phyloP scores from a whole-genome alignment of 768 basidiomycete genomes.

The Serpula lacrymans region DNA sequence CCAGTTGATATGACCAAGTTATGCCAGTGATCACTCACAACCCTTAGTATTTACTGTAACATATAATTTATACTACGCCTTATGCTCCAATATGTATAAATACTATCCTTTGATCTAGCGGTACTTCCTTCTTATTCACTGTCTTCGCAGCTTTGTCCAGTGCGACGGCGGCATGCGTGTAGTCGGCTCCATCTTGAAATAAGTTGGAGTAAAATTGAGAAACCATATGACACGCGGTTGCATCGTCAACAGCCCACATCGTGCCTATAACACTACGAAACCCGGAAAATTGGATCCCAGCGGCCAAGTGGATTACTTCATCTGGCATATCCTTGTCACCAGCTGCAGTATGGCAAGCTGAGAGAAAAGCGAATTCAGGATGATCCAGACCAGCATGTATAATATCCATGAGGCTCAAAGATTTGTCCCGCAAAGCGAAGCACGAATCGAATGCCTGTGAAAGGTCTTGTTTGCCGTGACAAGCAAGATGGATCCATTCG shows the following conservation, averaged over 20 bases:
- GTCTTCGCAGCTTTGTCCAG: constrained; percentile 15
- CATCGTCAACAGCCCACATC: constrained; percentile 30
- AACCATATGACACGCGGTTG: constrained; percentile 17
- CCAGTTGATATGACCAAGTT: too few relatives aligned
- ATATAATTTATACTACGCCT: too few relatives aligned
- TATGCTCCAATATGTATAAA: too few relatives aligned
- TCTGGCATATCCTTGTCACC: constrained; percentile 20
- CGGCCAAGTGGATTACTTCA: constrained; percentile 28
- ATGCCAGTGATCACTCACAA: too few relatives aligned
- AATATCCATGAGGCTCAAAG: constrained; percentile 19
- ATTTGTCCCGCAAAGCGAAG: constrained; percentile 16
- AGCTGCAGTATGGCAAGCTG: constrained; percentile 26
- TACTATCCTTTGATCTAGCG: constrained; percentile 22
- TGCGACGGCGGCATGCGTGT: constrained; percentile 14
- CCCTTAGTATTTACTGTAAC: too few relatives aligned
- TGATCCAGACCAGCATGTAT: constrained; percentile 8
- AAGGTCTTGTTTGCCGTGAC: constrained; percentile 18
- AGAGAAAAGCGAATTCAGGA: constrained; percentile 27
- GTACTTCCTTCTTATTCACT: constrained; percentile 9
- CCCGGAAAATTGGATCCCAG: constrained; percentile 27
- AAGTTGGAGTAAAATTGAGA: constrained; percentile 20
- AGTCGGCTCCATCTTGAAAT: constrained; percentile 10
- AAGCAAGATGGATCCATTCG: constrained; percentile 23
- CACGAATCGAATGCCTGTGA: constrained; percentile 14
- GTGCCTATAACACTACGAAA: constrained; percentile 31